Conservation (phyloP, 1,284 basidiomycete genomes). For the Sporisorium exsertum region DNA sequence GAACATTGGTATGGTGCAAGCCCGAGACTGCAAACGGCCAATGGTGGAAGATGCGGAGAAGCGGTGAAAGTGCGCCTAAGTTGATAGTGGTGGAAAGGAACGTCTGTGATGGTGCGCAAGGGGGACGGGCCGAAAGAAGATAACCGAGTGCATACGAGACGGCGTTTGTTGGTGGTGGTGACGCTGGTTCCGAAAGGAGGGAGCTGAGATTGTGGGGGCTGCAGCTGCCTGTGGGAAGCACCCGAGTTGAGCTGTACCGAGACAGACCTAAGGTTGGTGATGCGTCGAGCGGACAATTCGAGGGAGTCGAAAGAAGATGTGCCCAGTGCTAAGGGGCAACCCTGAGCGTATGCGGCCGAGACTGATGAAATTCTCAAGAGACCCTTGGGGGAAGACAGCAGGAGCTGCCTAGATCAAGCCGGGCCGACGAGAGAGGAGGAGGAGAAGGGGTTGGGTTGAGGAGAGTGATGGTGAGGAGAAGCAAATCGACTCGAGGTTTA, state of each 20-base stretch:
- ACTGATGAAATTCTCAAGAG: background rate
- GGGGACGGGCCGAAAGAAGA: background rate
- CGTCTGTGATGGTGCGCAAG: background rate
- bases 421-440: background rate
- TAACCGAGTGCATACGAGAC: slow-evolving; percentile 1
- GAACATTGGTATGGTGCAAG: background rate
- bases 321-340: too few species aligned
- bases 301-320: too few species aligned
- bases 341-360: background rate
- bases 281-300: too few species aligned
- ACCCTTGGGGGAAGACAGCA: too few species aligned
- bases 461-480: background rate
- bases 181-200: background rate
- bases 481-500: background rate
- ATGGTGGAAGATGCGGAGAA: background rate
- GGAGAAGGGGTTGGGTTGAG: background rate
- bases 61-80: background rate
- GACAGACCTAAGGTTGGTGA: background rate
- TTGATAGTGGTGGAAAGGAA: background rate
- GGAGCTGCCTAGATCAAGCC: background rate
- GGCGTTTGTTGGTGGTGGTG: background rate
- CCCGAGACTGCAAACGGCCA: background rate
- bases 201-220: background rate
- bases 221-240: background rate
- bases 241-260: background rate